Evolutionary conservation across 805 yeast species (phyloP).

Genomic region (Candida takata): DNA sequence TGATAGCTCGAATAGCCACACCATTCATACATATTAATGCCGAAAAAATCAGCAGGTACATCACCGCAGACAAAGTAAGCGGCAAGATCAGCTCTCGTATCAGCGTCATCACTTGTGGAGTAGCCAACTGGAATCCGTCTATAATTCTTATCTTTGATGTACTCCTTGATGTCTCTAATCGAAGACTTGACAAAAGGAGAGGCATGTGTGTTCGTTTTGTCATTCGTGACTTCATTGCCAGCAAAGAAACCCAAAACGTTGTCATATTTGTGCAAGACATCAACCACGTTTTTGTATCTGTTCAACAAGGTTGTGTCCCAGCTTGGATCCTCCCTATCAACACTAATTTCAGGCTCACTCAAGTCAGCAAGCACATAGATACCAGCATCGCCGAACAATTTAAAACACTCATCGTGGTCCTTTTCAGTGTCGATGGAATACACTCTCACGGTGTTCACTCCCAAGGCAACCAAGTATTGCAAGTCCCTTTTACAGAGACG

Average conservation of each 20-base stretch:
- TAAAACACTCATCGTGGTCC: constrained; percentile 75
- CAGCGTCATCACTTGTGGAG: constrained; percentile 83
- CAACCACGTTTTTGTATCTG: constrained; percentile 79
- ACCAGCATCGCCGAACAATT: constrained; percentile 70
- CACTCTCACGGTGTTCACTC: constrained; percentile 76
- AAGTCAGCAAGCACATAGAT: constrained; percentile 89
- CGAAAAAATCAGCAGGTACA: constrained; percentile 62
- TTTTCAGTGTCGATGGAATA: constrained; percentile 72
- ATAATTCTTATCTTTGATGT: constrained; percentile 59
- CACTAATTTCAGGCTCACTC: constrained; percentile 76
- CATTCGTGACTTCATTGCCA: constrained; percentile 94
- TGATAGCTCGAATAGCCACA: constrained; percentile 61
- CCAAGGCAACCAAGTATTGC: constrained; percentile 61
- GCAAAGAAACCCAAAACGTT: constrained; percentile 94
- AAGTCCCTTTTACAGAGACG: constrained; percentile 73
- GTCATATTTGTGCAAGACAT: constrained; percentile 65
- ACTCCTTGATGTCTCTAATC: constrained; percentile 76
- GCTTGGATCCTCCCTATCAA: constrained; percentile 66
- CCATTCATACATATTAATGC: constrained; percentile 87
- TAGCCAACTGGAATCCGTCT: constrained; percentile 90
- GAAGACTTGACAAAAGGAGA: constrained; percentile 97
- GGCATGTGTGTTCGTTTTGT: constrained; percentile 73
- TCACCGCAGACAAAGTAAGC: constrained; percentile 83
- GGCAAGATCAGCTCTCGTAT: constrained; percentile 72
- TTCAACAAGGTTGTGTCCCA: constrained; percentile 70